A percentile compares a stretch with the other conserved stretches of the same genome.
These are phyloP conservation scores for Rhodosporidiobolus sp. DNA, from an alignment of 768 basidiomycete species.

Conservation along the genomic window DNA sequence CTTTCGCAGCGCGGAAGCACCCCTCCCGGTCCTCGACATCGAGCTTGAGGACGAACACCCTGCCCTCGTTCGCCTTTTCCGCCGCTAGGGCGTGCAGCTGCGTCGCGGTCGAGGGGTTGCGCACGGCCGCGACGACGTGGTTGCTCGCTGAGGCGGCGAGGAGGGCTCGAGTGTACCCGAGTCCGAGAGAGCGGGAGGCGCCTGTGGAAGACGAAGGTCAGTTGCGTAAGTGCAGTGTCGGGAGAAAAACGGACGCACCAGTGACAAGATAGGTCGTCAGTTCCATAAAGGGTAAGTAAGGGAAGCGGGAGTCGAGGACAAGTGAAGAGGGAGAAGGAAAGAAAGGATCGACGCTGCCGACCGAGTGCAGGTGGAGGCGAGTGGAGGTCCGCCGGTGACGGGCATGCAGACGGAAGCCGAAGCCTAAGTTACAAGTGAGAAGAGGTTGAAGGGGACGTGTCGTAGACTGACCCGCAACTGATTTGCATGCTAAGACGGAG, in stretches of 20 bases:
- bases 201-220: conserved; percentile 1
- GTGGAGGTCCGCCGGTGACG: too few relatives aligned
- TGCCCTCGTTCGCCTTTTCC: conserved; percentile 24
- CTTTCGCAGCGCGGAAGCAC: conserved; percentile 17
- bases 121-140: conserved; percentile 46
- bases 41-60: conserved; percentile 50
- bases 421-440: too few relatives aligned
- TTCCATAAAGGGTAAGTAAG: not conserved
- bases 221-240: too few relatives aligned
- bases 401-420: too few relatives aligned
- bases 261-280: conserved; percentile 28
- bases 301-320: not conserved
- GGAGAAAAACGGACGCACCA: too few relatives aligned
- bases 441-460: too few relatives aligned
- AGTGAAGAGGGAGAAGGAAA: too few relatives aligned
- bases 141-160: conserved; percentile 38
- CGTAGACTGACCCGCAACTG: too few relatives aligned
- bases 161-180: conserved; percentile 44
- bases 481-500: too few relatives aligned
- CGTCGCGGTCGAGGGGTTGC: conserved; percentile 39
- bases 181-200: conserved; percentile 46
- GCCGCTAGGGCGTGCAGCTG: conserved; percentile 30
- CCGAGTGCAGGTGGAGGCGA: too few relatives aligned
- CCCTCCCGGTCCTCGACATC: conserved; percentile 46
- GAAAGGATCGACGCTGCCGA: too few relatives aligned